These are phyloP conservation scores for Coemansia sp. DNA, from an alignment of 192 early-diverging fungal genomes.

Conservation along the genomic window DNA sequence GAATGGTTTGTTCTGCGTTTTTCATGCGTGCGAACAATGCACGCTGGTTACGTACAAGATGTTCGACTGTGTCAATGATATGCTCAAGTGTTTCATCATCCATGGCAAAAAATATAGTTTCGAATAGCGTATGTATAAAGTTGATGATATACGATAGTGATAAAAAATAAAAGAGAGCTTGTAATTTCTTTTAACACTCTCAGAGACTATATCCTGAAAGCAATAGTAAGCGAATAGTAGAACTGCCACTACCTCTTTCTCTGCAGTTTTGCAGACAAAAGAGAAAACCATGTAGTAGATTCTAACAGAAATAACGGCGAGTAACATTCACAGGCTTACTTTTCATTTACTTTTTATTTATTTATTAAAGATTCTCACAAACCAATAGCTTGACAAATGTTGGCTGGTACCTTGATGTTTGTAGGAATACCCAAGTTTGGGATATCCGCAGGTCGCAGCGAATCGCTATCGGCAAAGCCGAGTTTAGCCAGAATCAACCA, in stretches of 20 bases:
- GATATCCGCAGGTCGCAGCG: not conserved
- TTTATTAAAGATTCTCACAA: not conserved
- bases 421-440: conserved; percentile 20
- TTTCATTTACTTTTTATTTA: conserved; percentile 1
- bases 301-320: too few species aligned
- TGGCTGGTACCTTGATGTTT: conserved; percentile 7
- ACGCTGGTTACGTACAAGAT: not conserved
- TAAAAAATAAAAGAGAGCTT: too few species aligned
- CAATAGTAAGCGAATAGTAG: too few species aligned
- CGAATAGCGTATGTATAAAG: too few species aligned
- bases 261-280: too few species aligned
- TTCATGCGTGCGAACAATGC: not conserved
- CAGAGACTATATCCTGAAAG: too few species aligned
- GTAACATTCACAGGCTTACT: too few species aligned
- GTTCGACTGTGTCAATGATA: not conserved
- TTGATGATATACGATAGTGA: too few species aligned
- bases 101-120: not conserved
- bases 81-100: not conserved
- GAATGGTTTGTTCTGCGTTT: not conserved
- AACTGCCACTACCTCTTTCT: too few species aligned
- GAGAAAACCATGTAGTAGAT: too few species aligned
- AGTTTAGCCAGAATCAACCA: conserved; percentile 47
- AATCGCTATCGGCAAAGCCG: not conserved
- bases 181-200: too few species aligned
- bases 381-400: conserved; percentile 30